Base-by-base conservation (phyloP, 1,284 basidiomycete species). In the Malassezia dermatis region DNA sequence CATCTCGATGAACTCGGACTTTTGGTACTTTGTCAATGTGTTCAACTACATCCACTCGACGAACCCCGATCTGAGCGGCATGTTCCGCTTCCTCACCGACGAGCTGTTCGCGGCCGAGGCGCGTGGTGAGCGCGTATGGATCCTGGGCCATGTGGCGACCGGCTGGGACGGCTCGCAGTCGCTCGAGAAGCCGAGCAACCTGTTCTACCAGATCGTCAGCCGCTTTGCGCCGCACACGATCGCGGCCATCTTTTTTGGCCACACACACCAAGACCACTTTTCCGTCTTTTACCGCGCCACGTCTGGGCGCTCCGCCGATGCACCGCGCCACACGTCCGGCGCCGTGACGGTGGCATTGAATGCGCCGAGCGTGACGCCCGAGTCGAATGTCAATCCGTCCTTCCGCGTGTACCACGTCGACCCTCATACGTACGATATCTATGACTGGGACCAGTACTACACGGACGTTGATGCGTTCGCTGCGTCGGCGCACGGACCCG, bases 321-420 rank as follows among this genome's bases (percentile, higher is more conserved):
- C 27, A 13, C 19, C 26, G 27, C 48, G 37, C 24, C 26, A 41
- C 37, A 49, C 48, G 37, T 10, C 8, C 6, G 61, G 60, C 17
- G 61, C 59, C 11, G 34, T 30, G 31, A 45, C 46, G 39, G 81
- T 81, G 60, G 81, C 73, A 56, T 57, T 48, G 47, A 83, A 83
- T 35, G 83, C 78, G 0, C 86, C 86, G 0, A 84, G 83, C 0
- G 74, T 88, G 28, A 86, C 84, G 0, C 84, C 86, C 1, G 73
- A 82, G 19, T 85, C 80, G 28, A 84, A 86, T 65, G 72, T 88
- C 45, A 88, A 88, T 71, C 82, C 83, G 12, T 84, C 85, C 8
- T 85, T 88, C 77, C 79, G 86, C 26, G 78, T 88, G 46, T 87
- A 86, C 69, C 84, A 86, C 66, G 80, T 88, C 7, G 85, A 87